Conservation (phyloP, 441 rosid species). For the Omphalea diandra region DNA sequence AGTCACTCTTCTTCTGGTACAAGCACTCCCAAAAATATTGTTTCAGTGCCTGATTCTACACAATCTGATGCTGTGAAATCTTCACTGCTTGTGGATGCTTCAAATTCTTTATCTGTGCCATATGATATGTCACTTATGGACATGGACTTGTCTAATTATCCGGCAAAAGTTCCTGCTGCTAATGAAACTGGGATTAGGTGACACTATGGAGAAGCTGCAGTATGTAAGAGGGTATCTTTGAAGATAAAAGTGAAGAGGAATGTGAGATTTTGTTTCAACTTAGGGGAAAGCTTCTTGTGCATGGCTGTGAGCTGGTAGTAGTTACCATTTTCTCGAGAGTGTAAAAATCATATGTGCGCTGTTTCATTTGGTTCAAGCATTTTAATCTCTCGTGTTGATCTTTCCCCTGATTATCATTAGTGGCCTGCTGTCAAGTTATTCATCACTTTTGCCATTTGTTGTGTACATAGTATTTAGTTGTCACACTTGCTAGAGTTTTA, state of each 20-base stretch:
- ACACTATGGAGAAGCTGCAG: conserved; percentile 28
- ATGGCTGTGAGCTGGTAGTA: conserved; percentile 15
- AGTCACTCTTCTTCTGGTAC: conserved; percentile 60
- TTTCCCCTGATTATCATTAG: background rate
- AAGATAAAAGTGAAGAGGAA: background rate
- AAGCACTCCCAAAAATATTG: conserved; percentile 51
- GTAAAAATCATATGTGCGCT: conserved; percentile 10
- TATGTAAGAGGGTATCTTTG: conserved; percentile 20
- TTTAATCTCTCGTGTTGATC: conserved; percentile 16
- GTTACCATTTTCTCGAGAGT: conserved; percentile 13
- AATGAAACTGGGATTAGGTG: conserved; percentile 56
- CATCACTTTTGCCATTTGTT: background rate
- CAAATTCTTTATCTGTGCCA: conserved; percentile 51
- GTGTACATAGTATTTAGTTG: conserved; percentile 19
- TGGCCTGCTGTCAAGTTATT: background rate
- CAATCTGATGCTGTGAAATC: conserved; percentile 53
- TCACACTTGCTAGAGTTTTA: conserved; percentile 7
- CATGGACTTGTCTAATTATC: conserved; percentile 72
- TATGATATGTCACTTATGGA: conserved; percentile 91
- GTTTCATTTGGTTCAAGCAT: conserved; percentile 19
- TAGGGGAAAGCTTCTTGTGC: conserved; percentile 19
- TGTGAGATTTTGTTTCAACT: background rate
- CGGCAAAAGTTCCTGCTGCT: conserved; percentile 72
- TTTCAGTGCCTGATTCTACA: conserved; percentile 36
- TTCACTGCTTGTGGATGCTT: conserved; percentile 65